Evolutionary conservation across 108 stramenopile genomes (phyloP), one percentile per base, ranked within the genome.

Genomic region (Discostella pseudostelligera): DNA sequence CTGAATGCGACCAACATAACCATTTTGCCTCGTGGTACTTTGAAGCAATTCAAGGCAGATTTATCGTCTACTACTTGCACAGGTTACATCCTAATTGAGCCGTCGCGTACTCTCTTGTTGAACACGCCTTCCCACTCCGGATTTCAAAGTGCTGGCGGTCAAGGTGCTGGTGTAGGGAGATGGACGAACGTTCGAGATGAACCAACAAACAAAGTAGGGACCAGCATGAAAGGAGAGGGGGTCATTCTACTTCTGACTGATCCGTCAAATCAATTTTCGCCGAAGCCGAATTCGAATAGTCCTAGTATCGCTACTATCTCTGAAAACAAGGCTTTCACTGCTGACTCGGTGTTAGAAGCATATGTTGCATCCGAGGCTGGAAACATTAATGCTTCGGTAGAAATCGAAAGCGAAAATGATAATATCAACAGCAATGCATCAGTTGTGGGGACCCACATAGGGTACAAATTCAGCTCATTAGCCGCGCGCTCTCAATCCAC

Each of bases 11-110:
- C 69, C 16, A 79, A 76, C 36, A 75, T 92, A 32, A 51, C 62
- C 13, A 51, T 84, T 56, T 48, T 92, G 29, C 77, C 84, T 11
- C 81, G 76, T 35, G 87, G 85, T 28, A 84, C 84, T 4, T 56
- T 79, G n/a, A 73, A 68, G 46, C 74, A 82, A 16, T 48, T 65
- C 29, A 80, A 78, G 32, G 74, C 74, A 22, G 81, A 76, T 19
- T 72, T 69, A n/a, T 32, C 50, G 59, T 83, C 79, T 59, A 58
- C 67, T 19, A 73, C 82, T 25, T 88, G 87, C 62, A 62, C 59
- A 16, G 91, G 91, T 7, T 77, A 79, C 39, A 55, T 93, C 46
- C 56, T 93, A 26, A 73, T 93, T 62, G 86, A 93, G 74, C 91
- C 91, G 36, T 78, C 87, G 13, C 80, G 88, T 55, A 87, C 84